Evolutionary conservation across 2,329 filamentous ascomycete genomes (phyloP).

Genomic region (Fusarium robinianum): DNA sequence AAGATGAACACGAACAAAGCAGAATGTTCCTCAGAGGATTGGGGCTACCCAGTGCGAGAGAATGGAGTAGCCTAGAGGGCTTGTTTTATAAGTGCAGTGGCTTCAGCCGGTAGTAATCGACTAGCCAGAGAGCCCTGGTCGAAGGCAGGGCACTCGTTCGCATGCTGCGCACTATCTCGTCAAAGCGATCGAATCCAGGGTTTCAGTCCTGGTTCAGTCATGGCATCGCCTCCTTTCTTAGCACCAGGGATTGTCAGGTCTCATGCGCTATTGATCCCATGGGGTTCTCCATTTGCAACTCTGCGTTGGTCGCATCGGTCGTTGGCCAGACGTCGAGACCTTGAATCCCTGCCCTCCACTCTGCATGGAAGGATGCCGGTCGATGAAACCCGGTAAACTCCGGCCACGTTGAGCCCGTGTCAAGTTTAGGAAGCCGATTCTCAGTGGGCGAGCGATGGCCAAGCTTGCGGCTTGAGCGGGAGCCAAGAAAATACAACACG

Average conservation of each 20-base stretch:
- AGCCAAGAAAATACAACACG: slow-evolving; percentile 9
- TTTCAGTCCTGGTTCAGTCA: too few relatives aligned
- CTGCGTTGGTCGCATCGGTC: slow-evolving; percentile 5
- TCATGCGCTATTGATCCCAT: slow-evolving; percentile 17
- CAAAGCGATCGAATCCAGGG: background rate
- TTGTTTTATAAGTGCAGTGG: background rate
- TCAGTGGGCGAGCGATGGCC: background rate
- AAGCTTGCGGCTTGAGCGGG: slow-evolving; percentile 12
- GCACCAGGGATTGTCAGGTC: background rate
- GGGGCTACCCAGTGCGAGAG: too few relatives aligned
- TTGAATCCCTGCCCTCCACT: slow-evolving; percentile 10
- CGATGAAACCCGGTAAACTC: slow-evolving; percentile 16
- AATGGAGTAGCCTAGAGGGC: background rate
- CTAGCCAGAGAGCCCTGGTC: slow-evolving; percentile 3
- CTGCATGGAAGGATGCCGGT: slow-evolving; percentile 8
- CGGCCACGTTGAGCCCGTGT: slow-evolving; percentile 8
- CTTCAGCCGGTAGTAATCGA: too few relatives aligned
- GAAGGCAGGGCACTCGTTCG: background rate
- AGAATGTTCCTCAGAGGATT: slow-evolving; percentile 26
- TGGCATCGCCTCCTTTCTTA: slow-evolving; percentile 6
- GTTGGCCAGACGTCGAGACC: slow-evolving; percentile 5
- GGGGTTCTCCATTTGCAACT: slow-evolving; percentile 1
- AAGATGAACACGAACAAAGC: slow-evolving; percentile 1
- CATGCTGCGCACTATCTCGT: slow-evolving; percentile 1
- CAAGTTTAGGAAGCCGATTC: slow-evolving; percentile 6